Conservation (phyloP, 2,329 filamentous ascomycete species). For the Dactylellina drechsleri region DNA sequence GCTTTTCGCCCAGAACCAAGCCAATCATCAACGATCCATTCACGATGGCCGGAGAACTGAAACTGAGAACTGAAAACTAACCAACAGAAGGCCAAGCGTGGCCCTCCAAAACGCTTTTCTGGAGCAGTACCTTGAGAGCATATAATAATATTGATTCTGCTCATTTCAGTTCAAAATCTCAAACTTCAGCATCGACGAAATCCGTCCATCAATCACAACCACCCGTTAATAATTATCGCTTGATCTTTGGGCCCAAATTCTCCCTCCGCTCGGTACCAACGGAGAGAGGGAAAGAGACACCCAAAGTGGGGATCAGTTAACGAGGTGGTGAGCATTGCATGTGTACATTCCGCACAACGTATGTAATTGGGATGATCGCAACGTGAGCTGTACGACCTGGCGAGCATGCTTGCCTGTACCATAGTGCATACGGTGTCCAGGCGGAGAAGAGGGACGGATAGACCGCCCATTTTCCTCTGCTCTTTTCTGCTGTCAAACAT, state of each 20-base stretch:
- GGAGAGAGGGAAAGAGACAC: neutral
- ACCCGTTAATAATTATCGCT: neutral
- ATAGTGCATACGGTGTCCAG: neutral
- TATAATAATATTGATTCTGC: conserved; percentile 3
- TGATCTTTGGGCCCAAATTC: neutral
- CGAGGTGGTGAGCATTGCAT: conserved; percentile 22
- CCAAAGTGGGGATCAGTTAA: conserved; percentile 15
- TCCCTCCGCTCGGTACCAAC: neutral
- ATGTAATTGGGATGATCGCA: conserved; percentile 13
- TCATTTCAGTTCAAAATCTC: conserved; percentile 18
- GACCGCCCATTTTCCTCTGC: neutral
- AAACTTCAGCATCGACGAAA: neutral
- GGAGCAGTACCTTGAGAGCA: conserved; percentile 1
- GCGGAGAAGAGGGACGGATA: too few relatives aligned
- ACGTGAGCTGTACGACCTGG: conserved; percentile 46
- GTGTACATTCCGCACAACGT: conserved; percentile 11
- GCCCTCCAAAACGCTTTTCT: neutral
- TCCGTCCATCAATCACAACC: neutral
- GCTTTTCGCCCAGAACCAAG: neutral
- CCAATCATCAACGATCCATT: too few relatives aligned
- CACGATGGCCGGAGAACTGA: neutral
- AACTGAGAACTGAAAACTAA: conserved; percentile 20
- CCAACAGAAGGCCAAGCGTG: conserved; percentile 27
- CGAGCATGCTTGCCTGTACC: neutral
- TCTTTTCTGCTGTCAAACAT: conserved; percentile 21